These are phyloP conservation scores for Neophaeococcomyces aloes DNA, from an alignment of 2,329 filamentous ascomycete species.

Conservation along the genomic window DNA sequence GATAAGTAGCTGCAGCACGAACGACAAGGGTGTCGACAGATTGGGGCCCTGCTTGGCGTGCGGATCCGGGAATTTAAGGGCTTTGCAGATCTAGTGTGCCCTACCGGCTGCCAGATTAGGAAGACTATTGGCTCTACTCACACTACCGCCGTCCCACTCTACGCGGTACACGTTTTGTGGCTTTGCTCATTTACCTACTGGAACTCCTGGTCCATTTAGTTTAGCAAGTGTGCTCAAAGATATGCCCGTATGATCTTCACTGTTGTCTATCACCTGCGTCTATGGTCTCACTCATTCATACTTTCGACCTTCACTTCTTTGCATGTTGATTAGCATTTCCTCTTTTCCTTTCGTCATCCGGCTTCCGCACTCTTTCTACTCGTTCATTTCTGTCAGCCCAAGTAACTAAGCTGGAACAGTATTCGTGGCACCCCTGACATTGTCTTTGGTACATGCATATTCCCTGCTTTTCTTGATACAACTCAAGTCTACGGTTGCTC, in stretches of 20 bases:
- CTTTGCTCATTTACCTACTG: not conserved
- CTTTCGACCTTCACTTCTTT: constrained; percentile 1
- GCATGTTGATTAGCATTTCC: no score
- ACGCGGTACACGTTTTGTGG: constrained; percentile 1
- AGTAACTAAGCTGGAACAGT: constrained; percentile 1
- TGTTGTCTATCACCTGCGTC: not conserved
- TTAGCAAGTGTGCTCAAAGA: not conserved
- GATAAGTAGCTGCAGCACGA: no score
- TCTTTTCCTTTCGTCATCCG: not conserved
- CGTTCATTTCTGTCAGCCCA: not conserved
- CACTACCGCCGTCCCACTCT: not conserved
- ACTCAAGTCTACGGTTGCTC: not conserved
- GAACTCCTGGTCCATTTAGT: not conserved
- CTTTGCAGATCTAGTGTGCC: no score
- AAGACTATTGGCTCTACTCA: not conserved
- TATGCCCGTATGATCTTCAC: not conserved
- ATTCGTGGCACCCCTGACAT: constrained; percentile 6
- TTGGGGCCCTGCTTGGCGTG: no score
- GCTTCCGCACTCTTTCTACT: not conserved
- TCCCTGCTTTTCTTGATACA: constrained; percentile 1
- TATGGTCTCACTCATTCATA: not conserved
- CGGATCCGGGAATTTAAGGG: no score
- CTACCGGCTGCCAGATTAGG: no score
- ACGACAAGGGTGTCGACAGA: no score
- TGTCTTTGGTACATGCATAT: constrained; percentile 8